These are phyloP conservation scores for Gentiana straminea DNA, from an alignment of 257 asterid species.

Conservation along the genomic window DNA sequence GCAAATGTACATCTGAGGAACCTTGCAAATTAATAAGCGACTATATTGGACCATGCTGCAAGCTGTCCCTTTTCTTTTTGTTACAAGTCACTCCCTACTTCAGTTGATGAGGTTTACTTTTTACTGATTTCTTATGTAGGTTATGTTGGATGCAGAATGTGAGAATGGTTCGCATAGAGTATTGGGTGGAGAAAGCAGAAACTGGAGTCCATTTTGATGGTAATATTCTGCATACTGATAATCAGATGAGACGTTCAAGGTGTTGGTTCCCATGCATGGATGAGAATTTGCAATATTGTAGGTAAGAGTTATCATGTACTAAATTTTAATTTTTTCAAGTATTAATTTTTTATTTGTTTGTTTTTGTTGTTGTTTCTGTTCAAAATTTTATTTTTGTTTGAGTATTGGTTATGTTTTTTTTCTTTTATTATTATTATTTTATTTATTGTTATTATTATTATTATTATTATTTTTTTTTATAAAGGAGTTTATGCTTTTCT, in stretches of 20 bases:
- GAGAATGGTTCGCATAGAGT: slow-evolving; percentile 66
- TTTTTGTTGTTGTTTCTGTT: too few species aligned
- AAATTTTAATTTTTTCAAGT: too few species aligned
- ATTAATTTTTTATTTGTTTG: too few species aligned
- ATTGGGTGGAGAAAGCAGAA: slow-evolving; percentile 98
- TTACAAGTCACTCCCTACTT: background rate
- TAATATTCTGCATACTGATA: slow-evolving; percentile 75
- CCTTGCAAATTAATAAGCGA: too few species aligned
- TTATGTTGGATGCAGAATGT: slow-evolving; percentile 63
- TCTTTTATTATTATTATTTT: slow-evolving; percentile 1
- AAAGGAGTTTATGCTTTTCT: slow-evolving; percentile 15
- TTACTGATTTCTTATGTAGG: slow-evolving; percentile 48
- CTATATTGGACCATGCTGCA: too few species aligned
- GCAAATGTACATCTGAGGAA: too few species aligned
- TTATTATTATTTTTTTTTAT: too few species aligned
- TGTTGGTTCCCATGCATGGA: slow-evolving; percentile 99
- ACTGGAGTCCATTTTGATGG: slow-evolving; percentile 85
- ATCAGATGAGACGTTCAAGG: slow-evolving; percentile 96
- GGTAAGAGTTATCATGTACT: slow-evolving; percentile 30
- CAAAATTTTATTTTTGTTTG: too few species aligned
- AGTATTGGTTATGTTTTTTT: too few species aligned
- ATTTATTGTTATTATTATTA: background rate
- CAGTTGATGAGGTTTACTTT: slow-evolving; percentile 26
- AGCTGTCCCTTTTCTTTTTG: too few species aligned
- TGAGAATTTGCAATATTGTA: slow-evolving; percentile 79